Evolutionary conservation across 352 stramenopile species (phyloP), one percentile per base, ranked within the genome.

Genomic region (Blastocystis sp.): DNA sequence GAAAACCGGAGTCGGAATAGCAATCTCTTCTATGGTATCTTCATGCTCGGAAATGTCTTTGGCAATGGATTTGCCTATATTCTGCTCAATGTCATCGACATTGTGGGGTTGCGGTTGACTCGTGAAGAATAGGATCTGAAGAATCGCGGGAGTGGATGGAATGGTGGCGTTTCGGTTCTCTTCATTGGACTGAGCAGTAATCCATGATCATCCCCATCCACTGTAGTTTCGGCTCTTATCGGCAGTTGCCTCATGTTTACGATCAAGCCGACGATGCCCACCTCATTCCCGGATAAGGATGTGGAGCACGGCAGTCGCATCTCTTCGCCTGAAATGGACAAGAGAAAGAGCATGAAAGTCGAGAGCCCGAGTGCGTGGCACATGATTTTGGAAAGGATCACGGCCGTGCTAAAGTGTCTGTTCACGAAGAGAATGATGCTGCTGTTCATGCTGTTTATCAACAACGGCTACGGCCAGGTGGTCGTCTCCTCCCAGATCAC

Each of bases 21-120:
- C 52, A 77, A 77, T 60, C 34, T 77, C 3, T 77, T 77, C 40
- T 77, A 77, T 34, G 66, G 66, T n/a, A 77, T 77, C 66, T 77
- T 77, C 40, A 77, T 77, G 66, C 2, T 77, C 2, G 66, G 66
- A 4, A 77, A 77, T 77, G 66, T 77, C 3, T 77, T 77, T 19
- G 66, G 66, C 60, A 77, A 77, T 34, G 34, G 24, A 21, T 77
- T 77, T 60, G 66, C 38, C 52, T 77, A 77, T 43, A 60, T 77
- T 14, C 24, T 77, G 19, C 66, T 77, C n/a, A 34, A 77, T 34
- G 38, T 77, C 11, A 28, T 77, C 42, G 38, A 34, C n/a, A 34
- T 77, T n/a, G 66, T 77, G 45, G 43, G 60, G 2, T 38, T n/a
- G 54, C 19, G 9, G 3, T 19, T 4, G 4, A 19, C 3, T 54